Evolutionary conservation across 306 rosid genomes (phyloP).

Genomic region (Biancaea sappan): DNA sequence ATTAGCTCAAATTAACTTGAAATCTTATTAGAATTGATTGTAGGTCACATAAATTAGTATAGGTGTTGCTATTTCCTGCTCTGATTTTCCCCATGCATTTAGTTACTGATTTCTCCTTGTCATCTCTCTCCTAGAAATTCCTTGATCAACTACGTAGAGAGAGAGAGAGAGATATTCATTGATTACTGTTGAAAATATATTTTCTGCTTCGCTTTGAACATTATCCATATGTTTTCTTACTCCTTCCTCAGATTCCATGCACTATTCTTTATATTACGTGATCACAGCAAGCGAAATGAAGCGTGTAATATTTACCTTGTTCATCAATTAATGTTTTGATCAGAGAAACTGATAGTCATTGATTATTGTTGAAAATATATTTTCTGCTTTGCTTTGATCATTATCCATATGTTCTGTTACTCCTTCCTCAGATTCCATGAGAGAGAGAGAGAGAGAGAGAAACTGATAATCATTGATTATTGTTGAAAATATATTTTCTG

Average conservation of each 20-base stretch:
- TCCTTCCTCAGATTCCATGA: neutral
- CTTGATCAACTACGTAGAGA: neutral
- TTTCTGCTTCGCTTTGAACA: neutral
- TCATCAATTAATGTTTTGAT: too few species aligned
- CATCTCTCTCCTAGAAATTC: neutral
- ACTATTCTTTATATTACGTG: neutral
- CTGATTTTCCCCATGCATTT: neutral
- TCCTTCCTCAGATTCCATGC: neutral
- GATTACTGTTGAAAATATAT: neutral
- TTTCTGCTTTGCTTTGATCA: neutral
- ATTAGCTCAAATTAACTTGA: neutral
- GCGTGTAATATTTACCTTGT: too few species aligned
- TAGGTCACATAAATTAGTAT: slow-evolving; percentile 15
- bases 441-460: neutral
- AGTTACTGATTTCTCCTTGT: neutral
- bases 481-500: neutral
- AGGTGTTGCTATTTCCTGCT: slow-evolving; percentile 9
- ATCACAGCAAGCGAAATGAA: neutral
- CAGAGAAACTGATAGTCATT: neutral
- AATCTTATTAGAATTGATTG: neutral
- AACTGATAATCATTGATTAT: neutral
- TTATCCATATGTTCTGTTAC: neutral
- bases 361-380: neutral
- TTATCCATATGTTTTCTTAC: neutral
- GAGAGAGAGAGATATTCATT: neutral